These are phyloP conservation scores for Kurtzmaniella cleridarum DNA, from an alignment of 805 yeast genomes.

Conservation along the genomic window DNA sequence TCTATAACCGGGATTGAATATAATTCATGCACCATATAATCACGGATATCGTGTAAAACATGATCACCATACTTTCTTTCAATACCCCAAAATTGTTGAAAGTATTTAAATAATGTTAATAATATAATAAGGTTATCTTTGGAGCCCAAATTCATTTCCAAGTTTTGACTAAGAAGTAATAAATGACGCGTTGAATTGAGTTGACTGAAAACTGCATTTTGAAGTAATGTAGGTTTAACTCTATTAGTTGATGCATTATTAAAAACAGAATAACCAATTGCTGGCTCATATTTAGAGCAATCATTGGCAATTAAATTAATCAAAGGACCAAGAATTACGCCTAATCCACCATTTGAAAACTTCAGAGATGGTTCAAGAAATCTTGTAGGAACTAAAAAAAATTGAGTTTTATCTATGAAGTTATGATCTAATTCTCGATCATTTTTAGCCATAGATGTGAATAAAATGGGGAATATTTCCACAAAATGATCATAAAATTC, in stretches of 20 bases:
- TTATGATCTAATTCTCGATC: conserved; percentile 48
- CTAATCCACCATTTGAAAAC: conserved; percentile 33
- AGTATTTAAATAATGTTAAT: conserved; percentile 43
- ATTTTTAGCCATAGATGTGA: conserved; percentile 41
- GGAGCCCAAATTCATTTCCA: conserved; percentile 11
- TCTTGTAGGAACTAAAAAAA: conserved; percentile 40
- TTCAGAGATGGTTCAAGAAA: conserved; percentile 26
- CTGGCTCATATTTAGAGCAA: conserved; percentile 31
- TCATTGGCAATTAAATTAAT: conserved; percentile 37
- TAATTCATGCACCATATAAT: conserved; percentile 46
- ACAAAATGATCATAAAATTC: conserved; percentile 49
- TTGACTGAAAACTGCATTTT: conserved; percentile 25
- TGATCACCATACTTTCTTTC: conserved; percentile 63
- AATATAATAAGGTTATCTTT: conserved; percentile 37
- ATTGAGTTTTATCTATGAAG: conserved; percentile 28
- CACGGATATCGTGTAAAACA: conserved; percentile 52
- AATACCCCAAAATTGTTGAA: conserved; percentile 55
- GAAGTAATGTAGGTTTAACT: conserved; percentile 14
- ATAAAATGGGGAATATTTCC: conserved; percentile 46
- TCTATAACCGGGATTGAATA: conserved; percentile 41
- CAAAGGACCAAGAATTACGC: conserved; percentile 44
- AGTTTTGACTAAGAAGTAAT: conserved; percentile 20
- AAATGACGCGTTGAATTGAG: conserved; percentile 19
- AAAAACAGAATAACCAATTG: conserved; percentile 27
- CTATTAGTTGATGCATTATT: conserved; percentile 15